Percentiles rank a stretch among this genome's conserved stretches.
Conservation (phyloP, 495 filamentous ascomycete genomes). For the Annulohypoxylon bovei region DNA sequence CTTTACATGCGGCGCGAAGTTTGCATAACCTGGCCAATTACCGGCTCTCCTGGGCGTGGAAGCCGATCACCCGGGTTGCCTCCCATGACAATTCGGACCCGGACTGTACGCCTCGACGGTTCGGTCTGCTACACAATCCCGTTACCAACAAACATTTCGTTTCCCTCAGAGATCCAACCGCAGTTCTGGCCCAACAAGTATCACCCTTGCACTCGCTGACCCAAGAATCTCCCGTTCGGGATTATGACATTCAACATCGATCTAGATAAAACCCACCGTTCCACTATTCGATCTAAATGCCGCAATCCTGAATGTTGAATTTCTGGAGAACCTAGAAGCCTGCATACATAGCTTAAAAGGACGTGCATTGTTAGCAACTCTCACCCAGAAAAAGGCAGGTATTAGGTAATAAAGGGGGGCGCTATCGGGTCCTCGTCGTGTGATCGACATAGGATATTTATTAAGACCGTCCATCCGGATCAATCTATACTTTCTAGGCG, state of each 20-base stretch:
- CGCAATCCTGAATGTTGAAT: neutral
- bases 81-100: neutral
- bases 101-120: neutral
- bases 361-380: neutral
- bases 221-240: neutral
- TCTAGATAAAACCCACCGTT: slow-evolving; percentile 3
- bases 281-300: neutral
- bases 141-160: slow-evolving; percentile 1
- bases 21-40: slow-evolving; percentile 10
- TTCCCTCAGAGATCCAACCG: neutral
- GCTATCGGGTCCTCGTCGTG: neutral
- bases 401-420: neutral
- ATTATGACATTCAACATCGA: neutral
- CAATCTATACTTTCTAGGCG: neutral
- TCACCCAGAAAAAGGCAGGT: neutral
- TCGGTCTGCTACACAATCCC: neutral
- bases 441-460: neutral
- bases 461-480: neutral
- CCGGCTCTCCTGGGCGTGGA: neutral
- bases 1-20: neutral
- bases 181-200: neutral
- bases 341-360: neutral
- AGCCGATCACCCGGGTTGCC: slow-evolving; percentile 2
- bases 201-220: neutral
- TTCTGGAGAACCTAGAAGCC: neutral